Percentiles rank a stretch among this genome's conserved stretches.
These are phyloP conservation scores for Yamadazyma kitorensis DNA, from an alignment of 805 yeast species.

Conservation along the genomic window DNA sequence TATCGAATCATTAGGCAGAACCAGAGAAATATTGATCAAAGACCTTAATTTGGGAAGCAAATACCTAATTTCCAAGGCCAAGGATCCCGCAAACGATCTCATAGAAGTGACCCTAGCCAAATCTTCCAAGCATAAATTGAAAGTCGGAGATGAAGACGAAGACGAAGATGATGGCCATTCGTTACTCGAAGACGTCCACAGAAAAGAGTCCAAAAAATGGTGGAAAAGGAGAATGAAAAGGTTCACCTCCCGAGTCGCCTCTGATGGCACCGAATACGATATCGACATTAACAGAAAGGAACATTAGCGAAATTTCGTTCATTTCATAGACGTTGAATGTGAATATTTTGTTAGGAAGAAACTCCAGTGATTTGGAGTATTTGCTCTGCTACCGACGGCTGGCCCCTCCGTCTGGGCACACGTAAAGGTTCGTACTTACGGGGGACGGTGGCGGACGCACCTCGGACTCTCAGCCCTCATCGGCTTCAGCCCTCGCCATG, in stretches of 20 bases:
- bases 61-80: slow-evolving; percentile 27
- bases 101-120: slow-evolving; percentile 9
- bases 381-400: no score
- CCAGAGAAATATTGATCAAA: slow-evolving; percentile 71
- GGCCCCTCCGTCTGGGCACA: no score
- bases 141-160: slow-evolving; percentile 14
- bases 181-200: slow-evolving; percentile 52
- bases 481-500: no score
- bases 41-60: slow-evolving; percentile 57
- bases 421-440: no score
- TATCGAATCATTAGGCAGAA: slow-evolving; percentile 74
- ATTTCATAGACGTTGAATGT: no score
- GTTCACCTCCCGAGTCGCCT: not conserved
- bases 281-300: slow-evolving; percentile 9
- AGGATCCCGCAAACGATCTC: slow-evolving; percentile 11
- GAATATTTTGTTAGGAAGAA: no score
- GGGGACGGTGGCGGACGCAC: no score
- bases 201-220: slow-evolving; percentile 50
- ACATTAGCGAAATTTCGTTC: no score
- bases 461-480: no score
- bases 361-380: no score
- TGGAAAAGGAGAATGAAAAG: slow-evolving; percentile 43
- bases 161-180: slow-evolving; percentile 16
- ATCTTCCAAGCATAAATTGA: slow-evolving; percentile 9
- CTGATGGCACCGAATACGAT: slow-evolving; percentile 13